Conservation (phyloP, 192 early-diverging fungal species). For the Backusella morwellensis region DNA sequence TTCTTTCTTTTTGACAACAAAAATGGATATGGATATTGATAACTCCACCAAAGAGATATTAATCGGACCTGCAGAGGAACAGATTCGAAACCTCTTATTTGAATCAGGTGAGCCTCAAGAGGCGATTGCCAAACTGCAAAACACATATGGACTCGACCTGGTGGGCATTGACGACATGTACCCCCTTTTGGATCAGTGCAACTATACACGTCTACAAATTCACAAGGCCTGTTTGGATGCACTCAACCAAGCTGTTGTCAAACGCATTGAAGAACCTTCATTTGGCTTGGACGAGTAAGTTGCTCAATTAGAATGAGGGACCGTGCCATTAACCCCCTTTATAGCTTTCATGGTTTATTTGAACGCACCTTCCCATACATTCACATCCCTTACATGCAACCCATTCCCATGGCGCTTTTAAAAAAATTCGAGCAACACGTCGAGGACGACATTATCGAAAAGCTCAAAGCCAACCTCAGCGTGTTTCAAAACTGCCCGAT, state of each 20-base stretch:
- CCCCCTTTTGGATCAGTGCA: constrained; percentile 50
- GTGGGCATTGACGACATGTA: constrained; percentile 43
- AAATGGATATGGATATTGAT: constrained; percentile 1
- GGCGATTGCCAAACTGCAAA: constrained; percentile 29
- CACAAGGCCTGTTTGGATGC: constrained; percentile 48
- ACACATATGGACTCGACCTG: constrained; percentile 33
- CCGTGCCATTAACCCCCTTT: no score
- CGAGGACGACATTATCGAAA: constrained; percentile 22
- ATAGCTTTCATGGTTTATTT: constrained; percentile 39
- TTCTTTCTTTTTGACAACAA: background rate
- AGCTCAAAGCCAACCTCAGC: constrained; percentile 23
- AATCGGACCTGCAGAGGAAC: constrained; percentile 31
- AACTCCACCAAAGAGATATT: constrained; percentile 5
- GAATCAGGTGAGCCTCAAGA: constrained; percentile 32
- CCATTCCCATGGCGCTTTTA: constrained; percentile 50
- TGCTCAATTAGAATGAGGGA: no score
- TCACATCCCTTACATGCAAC: constrained; percentile 43
- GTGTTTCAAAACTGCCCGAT: constrained; percentile 42
- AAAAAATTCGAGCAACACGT: constrained; percentile 43
- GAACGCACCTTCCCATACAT: constrained; percentile 49
- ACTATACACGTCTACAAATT: constrained; percentile 42
- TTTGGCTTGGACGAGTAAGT: constrained; percentile 24
- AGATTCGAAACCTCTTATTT: constrained; percentile 29
- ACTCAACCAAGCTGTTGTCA: constrained; percentile 42
- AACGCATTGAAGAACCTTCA: constrained; percentile 29